Conservation (phyloP, 1,139 yeast genomes). For the Yarrowia galli region DNA sequence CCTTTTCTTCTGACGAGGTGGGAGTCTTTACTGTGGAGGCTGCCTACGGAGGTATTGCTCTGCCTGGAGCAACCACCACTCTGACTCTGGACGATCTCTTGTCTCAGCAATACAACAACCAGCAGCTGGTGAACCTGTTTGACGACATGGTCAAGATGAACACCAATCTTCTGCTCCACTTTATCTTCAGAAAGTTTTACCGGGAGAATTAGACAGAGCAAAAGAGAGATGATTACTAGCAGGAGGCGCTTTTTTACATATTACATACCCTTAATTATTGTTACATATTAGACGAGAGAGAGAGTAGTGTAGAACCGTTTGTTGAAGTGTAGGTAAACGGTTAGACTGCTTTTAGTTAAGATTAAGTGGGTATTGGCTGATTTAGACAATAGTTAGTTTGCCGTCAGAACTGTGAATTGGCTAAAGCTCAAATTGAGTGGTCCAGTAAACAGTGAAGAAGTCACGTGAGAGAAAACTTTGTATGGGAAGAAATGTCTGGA, state of each 20-base stretch:
- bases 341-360: too few relatives aligned
- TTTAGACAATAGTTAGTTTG: too few relatives aligned
- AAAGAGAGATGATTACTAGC: background rate
- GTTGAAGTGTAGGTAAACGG: too few relatives aligned
- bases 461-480: too few relatives aligned
- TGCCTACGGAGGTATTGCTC: conserved; percentile 56
- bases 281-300: too few relatives aligned
- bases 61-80: conserved; percentile 61
- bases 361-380: too few relatives aligned
- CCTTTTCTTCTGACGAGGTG: conserved; percentile 76
- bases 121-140: conserved; percentile 61
- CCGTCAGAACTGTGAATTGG: too few relatives aligned
- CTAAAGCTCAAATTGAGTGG: too few relatives aligned
- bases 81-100: conserved; percentile 73
- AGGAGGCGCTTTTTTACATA: background rate
- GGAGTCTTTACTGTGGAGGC: conserved; percentile 79
- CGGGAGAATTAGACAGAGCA: conserved; percentile 46
- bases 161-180: conserved; percentile 67
- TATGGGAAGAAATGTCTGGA: too few relatives aligned
- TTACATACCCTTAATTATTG: conserved; percentile 24
- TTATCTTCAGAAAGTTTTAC: conserved; percentile 77
- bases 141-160: conserved; percentile 72
- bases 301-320: too few relatives aligned
- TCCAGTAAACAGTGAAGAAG: too few relatives aligned
- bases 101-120: conserved; percentile 65